phyloP scores from a whole-genome alignment of 306 rosid species.

The Vachellia pachyceras region DNA sequence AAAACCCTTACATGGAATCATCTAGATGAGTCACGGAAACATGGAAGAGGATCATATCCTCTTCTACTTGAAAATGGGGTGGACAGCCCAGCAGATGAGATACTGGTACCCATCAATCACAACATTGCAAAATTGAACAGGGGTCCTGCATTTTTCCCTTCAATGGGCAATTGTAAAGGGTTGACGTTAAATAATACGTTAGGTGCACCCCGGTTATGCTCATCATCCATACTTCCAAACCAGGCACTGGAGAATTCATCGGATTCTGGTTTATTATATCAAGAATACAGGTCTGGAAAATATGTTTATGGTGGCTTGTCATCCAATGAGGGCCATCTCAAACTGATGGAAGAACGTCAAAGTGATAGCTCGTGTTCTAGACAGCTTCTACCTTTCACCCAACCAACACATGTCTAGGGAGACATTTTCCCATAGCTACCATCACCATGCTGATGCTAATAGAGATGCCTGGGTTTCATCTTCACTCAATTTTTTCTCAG shows the following conservation, averaged over 20 bases:
- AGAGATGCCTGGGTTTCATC: constrained; percentile 52
- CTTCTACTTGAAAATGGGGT: constrained; percentile 59
- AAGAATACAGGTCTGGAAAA: constrained; percentile 44
- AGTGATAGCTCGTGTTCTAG: constrained; percentile 39
- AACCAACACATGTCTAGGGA: constrained; percentile 44
- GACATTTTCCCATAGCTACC: constrained; percentile 36
- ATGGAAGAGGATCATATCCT: constrained; percentile 44
- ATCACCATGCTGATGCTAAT: constrained; percentile 35
- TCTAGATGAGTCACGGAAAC: constrained; percentile 44
- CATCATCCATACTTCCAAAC: constrained; percentile 46
- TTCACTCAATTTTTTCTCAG: constrained; percentile 42
- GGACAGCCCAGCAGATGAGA: constrained; percentile 37
- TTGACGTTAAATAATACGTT: constrained; percentile 31
- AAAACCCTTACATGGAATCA: constrained; percentile 34
- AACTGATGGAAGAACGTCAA: constrained; percentile 38
- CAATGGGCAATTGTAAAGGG: constrained; percentile 40
- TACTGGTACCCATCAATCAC: constrained; percentile 34
- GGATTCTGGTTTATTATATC: constrained; percentile 43
- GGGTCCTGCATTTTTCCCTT: constrained; percentile 37
- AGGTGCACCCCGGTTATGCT: constrained; percentile 37
- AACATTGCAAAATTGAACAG: constrained; percentile 35
- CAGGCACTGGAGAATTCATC: constrained; percentile 42
- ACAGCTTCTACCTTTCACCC: constrained; percentile 44
- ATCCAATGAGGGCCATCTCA: constrained; percentile 35
- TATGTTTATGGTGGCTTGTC: constrained; percentile 49